A percentile compares a stretch with the other conserved stretches of the same genome.
Conservation (phyloP, 805 yeast genomes). For the Cyberlindnera galapagoensis region DNA sequence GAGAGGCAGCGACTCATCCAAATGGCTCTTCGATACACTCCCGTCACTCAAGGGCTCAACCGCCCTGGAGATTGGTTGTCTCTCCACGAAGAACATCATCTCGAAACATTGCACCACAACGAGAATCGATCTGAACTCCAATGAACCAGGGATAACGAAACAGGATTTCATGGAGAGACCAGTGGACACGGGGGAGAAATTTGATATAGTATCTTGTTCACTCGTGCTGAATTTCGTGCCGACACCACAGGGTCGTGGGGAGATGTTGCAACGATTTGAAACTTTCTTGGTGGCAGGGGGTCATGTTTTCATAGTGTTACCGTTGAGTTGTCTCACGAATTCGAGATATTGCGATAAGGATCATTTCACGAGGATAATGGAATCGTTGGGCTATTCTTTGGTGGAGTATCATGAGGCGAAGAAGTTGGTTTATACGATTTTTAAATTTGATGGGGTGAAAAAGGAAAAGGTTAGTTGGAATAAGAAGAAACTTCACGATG, state of each 20-base stretch:
- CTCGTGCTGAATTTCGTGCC: constrained; percentile 88
- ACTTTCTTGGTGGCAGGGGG: constrained; percentile 39
- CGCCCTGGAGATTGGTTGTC: constrained; percentile 81
- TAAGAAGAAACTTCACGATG: constrained; percentile 50
- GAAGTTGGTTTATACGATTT: constrained; percentile 71
- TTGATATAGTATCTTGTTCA: constrained; percentile 72
- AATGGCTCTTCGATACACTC: constrained; percentile 70
- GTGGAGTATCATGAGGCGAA: constrained; percentile 49
- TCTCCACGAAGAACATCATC: constrained; percentile 62
- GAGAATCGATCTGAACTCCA: constrained; percentile 78
- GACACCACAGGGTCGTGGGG: constrained; percentile 60
- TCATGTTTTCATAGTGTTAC: constrained; percentile 63
- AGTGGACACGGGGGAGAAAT: constrained; percentile 40
- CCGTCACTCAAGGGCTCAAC: constrained; percentile 25
- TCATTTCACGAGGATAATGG: constrained; percentile 40
- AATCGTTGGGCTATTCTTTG: constrained; percentile 50
- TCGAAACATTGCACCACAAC: constrained; percentile 34
- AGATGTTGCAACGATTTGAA: constrained; percentile 60
- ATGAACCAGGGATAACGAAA: constrained; percentile 59
- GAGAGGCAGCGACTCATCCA: constrained; percentile 92
- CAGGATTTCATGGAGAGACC: constrained; percentile 85
- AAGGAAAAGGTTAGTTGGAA: constrained; percentile 4
- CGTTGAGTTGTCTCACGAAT: constrained; percentile 78
- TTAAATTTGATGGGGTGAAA: constrained; percentile 37
- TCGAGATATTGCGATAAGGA: constrained; percentile 66